phyloP scores from a whole-genome alignment of 176 grass and related monocot genomes.

The Eleusine coracana region DNA sequence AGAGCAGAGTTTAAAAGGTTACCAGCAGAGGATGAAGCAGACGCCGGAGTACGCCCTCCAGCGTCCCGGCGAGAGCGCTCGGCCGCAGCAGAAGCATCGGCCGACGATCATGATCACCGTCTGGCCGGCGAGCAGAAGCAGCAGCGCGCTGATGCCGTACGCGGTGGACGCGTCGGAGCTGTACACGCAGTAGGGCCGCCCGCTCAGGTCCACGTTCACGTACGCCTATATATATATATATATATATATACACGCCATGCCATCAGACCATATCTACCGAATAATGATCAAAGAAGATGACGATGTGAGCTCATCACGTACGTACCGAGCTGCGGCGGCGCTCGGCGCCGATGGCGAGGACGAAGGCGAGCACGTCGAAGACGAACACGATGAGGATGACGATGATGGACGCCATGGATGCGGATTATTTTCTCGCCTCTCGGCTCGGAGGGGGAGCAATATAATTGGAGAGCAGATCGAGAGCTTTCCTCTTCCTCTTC shows the following conservation, averaged over 20 bases:
- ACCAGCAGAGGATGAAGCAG: slow-evolving; percentile 81
- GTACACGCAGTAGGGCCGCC: slow-evolving; percentile 61
- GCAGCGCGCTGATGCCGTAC: slow-evolving; percentile 67
- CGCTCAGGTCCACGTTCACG: background rate
- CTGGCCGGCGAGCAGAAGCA: slow-evolving; percentile 66
- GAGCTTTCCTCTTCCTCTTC: no score
- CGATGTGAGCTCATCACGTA: background rate
- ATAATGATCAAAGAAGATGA: no score
- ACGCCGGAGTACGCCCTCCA: slow-evolving; percentile 58
- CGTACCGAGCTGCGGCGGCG: slow-evolving; percentile 73
- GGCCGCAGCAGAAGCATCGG: slow-evolving; percentile 93
- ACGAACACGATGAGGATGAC: slow-evolving; percentile 44
- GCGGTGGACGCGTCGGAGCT: slow-evolving; percentile 69
- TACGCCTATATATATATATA: slow-evolving; percentile 43
- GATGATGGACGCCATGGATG: slow-evolving; percentile 53
- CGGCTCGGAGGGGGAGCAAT: no score
- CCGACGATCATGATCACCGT: slow-evolving; percentile 51
- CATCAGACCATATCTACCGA: background rate
- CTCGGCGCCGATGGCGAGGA: slow-evolving; percentile 84
- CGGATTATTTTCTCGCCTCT: no score
- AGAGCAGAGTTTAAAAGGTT: background rate
- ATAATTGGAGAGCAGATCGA: no score
- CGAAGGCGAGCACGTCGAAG: slow-evolving; percentile 84
- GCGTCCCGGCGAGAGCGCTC: slow-evolving; percentile 52
- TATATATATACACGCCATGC: no score